Evolutionary conservation across 257 asterid species (phyloP), one percentile per base, ranked within the genome.

Genomic region (Striga asiatica): DNA sequence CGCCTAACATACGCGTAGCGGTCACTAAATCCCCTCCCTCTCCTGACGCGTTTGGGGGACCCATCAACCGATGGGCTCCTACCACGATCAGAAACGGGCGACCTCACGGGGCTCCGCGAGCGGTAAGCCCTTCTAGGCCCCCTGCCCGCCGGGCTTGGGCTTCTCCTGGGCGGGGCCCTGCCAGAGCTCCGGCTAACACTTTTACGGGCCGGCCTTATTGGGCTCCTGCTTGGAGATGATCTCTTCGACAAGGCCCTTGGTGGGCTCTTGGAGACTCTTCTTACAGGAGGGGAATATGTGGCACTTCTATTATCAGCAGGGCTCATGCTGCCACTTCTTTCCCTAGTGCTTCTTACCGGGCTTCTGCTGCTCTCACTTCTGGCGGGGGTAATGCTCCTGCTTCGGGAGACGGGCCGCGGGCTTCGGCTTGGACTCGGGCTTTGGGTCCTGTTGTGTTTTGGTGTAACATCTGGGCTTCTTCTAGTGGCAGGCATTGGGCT

Each of bases 11-110:
- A 92, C 3, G 97, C 76, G 73, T 65, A 92, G 7, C 88, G 80
- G 41, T 92, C 99, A 67, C 97, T 92, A 45, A 92, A 92, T n/a
- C 99, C 99, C 72, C 99, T 76, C 17, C 99, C 99, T 73, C 95
- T 79, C 65, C 97, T 78, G 42, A 88, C 72, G 65, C 94, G 93
- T 75, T 79, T 82, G 41, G 99, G 85, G 20, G 99, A 88, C 54
- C 89, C 97, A 67, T 81, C 95, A 11, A 29, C 80, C 0, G 95
- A 82, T 66, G 81, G 85, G 59, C 99, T n/a, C n/a, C n/a, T n/a
- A n/a, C n/a, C n/a, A n/a, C n/a, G n/a, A n/a, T n/a, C n/a, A n/a
- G n/a, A n/a, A 20, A 58, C 69, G 8, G 96, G 95, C 38, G 96
- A 91, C 67, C 88, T n/a, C n/a, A n/a, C n/a, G n/a, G 96, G 95